Evolutionary conservation across 2,329 filamentous ascomycete genomes (phyloP).

Genomic region (Colletotrichum nymphaeae): DNA sequence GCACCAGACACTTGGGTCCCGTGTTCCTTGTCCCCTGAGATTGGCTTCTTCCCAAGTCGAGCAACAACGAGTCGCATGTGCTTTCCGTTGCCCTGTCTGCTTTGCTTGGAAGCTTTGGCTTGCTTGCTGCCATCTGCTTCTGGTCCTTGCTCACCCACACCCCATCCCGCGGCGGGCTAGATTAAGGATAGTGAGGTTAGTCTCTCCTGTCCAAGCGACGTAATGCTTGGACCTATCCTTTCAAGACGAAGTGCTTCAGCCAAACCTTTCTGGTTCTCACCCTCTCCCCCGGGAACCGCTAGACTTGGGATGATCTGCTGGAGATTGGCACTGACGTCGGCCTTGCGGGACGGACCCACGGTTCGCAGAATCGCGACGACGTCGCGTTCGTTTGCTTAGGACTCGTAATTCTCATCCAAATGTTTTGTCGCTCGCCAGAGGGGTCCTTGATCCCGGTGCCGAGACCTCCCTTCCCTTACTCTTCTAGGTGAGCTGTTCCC

Average conservation of each 20-base stretch:
- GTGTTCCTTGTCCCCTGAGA: slow-evolving; percentile 26
- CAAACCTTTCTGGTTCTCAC: slow-evolving; percentile 1
- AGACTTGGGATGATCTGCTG: slow-evolving; percentile 27
- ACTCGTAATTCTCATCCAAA: background rate
- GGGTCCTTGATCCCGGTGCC: background rate
- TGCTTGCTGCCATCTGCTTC: slow-evolving; percentile 23
- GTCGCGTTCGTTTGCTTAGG: background rate
- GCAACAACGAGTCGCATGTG: slow-evolving; percentile 13
- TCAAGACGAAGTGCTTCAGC: slow-evolving; percentile 5
- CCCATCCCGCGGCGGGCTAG: background rate
- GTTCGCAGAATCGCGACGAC: background rate
- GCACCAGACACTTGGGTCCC: slow-evolving; percentile 30
- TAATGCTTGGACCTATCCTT: slow-evolving; percentile 1
- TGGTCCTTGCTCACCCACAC: slow-evolving; percentile 8
- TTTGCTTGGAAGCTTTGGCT: background rate
- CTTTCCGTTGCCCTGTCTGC: background rate
- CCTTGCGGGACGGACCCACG: background rate
- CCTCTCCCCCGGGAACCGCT: background rate
- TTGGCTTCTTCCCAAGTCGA: slow-evolving; percentile 23
- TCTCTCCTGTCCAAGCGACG: slow-evolving; percentile 1
- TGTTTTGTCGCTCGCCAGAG: background rate
- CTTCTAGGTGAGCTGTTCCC: background rate
- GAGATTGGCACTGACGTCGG: background rate
- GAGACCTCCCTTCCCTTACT: background rate
- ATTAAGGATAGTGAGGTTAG: slow-evolving; percentile 9